These are phyloP conservation scores for Xerocomellus amylosporus DNA, from an alignment of 768 basidiomycete genomes.

Conservation along the genomic window DNA sequence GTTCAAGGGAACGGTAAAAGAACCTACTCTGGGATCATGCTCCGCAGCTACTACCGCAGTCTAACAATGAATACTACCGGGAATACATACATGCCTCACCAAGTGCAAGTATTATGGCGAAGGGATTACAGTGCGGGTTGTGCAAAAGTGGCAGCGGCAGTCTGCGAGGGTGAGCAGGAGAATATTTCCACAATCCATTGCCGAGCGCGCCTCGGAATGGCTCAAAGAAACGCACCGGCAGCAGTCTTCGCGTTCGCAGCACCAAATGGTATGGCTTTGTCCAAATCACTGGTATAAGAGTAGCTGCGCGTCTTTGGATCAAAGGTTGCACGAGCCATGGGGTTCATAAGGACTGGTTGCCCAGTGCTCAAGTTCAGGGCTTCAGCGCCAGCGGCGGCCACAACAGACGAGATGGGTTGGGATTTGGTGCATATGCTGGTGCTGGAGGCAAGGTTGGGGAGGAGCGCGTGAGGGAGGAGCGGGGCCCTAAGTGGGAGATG, in stretches of 20 bases:
- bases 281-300: slow-evolving; percentile 67
- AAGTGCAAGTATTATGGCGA: neutral
- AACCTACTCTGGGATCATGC: slow-evolving; percentile 12
- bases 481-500: no score
- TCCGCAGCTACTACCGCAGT: slow-evolving; percentile 2
- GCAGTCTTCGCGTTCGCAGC: slow-evolving; percentile 66
- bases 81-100: slow-evolving; percentile 5
- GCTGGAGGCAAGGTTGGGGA: no score
- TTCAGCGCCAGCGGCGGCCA: no score
- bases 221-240: slow-evolving; percentile 72
- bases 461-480: no score
- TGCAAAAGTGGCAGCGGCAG: slow-evolving; percentile 83
- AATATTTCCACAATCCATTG: slow-evolving; percentile 1
- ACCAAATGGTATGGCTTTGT: slow-evolving; percentile 52
- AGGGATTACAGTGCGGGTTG: slow-evolving; percentile 49
- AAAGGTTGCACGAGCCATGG: slow-evolving; percentile 79
- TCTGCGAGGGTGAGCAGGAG: slow-evolving; percentile 42
- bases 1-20: neutral
- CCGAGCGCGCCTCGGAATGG: slow-evolving; percentile 78
- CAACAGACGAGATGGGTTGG: no score
- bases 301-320: slow-evolving; percentile 86
- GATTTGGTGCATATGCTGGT: no score
- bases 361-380: slow-evolving; percentile 81
- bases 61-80: no score
- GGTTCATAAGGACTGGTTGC: slow-evolving; percentile 87